Evolutionary conservation across 208 protist genomes (phyloP).

Genomic region (Wallacemonas sp.): DNA sequence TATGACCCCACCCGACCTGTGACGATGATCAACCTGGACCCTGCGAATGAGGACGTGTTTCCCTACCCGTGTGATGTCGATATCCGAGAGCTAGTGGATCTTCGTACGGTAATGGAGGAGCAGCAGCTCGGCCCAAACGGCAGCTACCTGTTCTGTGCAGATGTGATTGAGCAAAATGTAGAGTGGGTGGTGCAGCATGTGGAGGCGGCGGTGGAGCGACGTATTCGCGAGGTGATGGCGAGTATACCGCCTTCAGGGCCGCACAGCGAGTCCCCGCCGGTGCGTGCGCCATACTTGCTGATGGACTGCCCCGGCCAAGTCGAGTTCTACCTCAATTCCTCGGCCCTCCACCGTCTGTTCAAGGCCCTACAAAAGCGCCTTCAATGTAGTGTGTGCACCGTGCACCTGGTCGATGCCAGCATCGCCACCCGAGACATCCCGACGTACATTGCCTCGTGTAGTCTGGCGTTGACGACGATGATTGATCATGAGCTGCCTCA

Average conservation of each 20-base stretch:
- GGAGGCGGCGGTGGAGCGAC: constrained; percentile 57
- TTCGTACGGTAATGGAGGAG: constrained; percentile 92
- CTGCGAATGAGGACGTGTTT: constrained; percentile 96
- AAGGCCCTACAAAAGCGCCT: constrained; percentile 57
- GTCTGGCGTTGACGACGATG: constrained; percentile 96
- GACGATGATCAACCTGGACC: constrained; percentile 97
- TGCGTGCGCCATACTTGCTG: constrained; percentile 90
- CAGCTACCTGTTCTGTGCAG: constrained; percentile 96
- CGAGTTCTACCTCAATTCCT: constrained; percentile 98
- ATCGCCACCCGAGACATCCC: constrained; percentile 94
- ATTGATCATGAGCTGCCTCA: constrained; percentile 95
- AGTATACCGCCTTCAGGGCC: constrained; percentile 4
- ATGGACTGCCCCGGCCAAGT: constrained; percentile 99
- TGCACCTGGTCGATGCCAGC: constrained; percentile 95
- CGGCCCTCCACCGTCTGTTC: constrained; percentile 87
- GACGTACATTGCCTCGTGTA: constrained; percentile 95
- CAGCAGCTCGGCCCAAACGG: constrained; percentile 98
- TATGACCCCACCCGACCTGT: constrained; percentile 86
- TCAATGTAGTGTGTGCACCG: constrained; percentile 77
- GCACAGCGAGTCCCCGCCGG: not conserved
- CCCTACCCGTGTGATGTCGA: constrained; percentile 94
- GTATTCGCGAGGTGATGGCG: constrained; percentile 52
- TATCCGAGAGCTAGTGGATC: constrained; percentile 91
- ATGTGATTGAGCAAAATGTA: constrained; percentile 89
- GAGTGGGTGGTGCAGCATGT: constrained; percentile 63